phyloP scores from a whole-genome alignment of 2,329 filamentous ascomycete species.

The Aureobasidium pullulans region DNA sequence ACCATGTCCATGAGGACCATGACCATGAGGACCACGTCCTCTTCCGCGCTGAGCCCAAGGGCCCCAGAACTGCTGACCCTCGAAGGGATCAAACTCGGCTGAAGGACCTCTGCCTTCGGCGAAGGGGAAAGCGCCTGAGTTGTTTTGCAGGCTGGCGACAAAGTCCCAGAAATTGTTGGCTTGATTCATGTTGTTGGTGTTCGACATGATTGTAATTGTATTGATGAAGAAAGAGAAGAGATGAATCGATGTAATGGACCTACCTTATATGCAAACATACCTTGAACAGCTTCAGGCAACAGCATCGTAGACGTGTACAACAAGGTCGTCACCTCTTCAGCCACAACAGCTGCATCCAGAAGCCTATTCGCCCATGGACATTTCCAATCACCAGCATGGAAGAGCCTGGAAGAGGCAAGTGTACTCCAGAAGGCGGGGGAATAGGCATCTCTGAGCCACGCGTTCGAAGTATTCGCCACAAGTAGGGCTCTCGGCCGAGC shows the following conservation, averaged over 20 bases:
- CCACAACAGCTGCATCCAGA: not conserved
- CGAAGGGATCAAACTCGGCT: not conserved
- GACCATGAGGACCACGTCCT: not conserved
- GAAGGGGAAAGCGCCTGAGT: constrained; percentile 10
- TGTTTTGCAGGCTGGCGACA: constrained; percentile 38
- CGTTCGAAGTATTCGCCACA: constrained; percentile 11
- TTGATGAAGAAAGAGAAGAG: not conserved
- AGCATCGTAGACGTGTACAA: constrained; percentile 5
- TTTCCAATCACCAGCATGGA: not conserved
- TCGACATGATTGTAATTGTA: constrained; percentile 15
- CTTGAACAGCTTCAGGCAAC: constrained; percentile 6
- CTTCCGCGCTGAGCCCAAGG: constrained; percentile 23
- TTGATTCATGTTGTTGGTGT: constrained; percentile 29
- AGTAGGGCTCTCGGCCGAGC: not conserved
- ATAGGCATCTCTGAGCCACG: constrained; percentile 13
- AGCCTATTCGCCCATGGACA: not conserved
- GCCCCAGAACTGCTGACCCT: constrained; percentile 24
- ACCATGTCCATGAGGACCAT: constrained; percentile 12
- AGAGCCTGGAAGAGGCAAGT: constrained; percentile 9
- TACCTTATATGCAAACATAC: constrained; percentile 11
- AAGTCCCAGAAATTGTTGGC: constrained; percentile 50
- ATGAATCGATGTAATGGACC: not conserved
- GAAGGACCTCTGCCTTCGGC: constrained; percentile 19
- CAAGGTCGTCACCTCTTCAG: constrained; percentile 6
- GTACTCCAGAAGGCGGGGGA: not conserved